Evolutionary conservation across 495 filamentous ascomycete species (phyloP).

Genomic region (Wilcoxina mikolae): DNA sequence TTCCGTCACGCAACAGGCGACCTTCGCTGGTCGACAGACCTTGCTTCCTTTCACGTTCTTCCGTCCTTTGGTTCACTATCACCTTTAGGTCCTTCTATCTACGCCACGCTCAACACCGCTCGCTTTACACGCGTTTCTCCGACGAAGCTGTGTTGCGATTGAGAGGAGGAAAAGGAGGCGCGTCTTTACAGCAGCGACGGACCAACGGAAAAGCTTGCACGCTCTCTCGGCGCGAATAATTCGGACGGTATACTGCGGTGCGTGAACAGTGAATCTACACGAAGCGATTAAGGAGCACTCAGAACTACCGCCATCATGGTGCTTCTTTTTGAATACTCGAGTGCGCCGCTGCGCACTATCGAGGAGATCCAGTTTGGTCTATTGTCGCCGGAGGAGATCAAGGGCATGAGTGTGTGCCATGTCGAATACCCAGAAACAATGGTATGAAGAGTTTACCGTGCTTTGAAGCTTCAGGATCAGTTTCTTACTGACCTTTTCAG

Average conservation of each 20-base stretch:
- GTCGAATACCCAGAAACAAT: conserved; percentile 95
- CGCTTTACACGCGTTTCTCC: background rate
- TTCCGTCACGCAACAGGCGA: background rate
- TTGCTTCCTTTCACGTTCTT: background rate
- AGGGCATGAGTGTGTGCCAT: conserved; percentile 85
- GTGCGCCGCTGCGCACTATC: conserved; percentile 86
- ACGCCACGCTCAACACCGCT: background rate
- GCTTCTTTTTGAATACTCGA: conserved; percentile 79
- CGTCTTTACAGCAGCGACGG: background rate
- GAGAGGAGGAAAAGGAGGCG: conserved; percentile 1
- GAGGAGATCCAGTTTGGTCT: conserved; percentile 98
- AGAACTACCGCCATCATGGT: conserved; percentile 51
- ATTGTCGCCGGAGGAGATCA: conserved; percentile 91
- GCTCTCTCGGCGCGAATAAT: background rate
- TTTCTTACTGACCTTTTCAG: conserved; percentile 29
- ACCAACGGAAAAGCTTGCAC: background rate
- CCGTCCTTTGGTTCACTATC: background rate
- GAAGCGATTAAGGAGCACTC: background rate
- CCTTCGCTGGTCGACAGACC: conserved; percentile 3
- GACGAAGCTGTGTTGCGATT: background rate
- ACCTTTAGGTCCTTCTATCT: background rate
- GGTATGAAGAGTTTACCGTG: conserved; percentile 38
- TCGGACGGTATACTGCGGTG: background rate
- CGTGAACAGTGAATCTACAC: background rate
- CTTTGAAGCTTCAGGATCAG: background rate